Percentiles rank a stretch among this genome's conserved stretches.
phyloP scores from a whole-genome alignment of 1,284 basidiomycete species.

The Stereum hirsutum region DNA sequence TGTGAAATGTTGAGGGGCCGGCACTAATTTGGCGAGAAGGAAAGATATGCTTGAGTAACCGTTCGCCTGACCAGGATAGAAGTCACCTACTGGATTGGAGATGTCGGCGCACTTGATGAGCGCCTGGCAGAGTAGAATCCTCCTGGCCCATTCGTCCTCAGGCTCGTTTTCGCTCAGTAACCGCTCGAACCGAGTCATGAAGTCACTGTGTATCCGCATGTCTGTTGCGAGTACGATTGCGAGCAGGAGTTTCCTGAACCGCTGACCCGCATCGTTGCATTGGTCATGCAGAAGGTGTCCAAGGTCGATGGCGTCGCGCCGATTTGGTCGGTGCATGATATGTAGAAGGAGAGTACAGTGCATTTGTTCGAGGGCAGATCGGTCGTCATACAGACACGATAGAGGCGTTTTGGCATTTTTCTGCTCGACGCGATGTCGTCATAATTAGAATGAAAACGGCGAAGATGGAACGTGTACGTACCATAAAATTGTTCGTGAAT shows the following conservation, averaged over 20 bases:
- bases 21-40: conserved; percentile 37
- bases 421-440: conserved; percentile 28
- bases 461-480: conserved; percentile 27
- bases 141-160: conserved; percentile 34
- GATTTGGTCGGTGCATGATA: conserved; percentile 75
- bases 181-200: conserved; percentile 61
- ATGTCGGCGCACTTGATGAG: conserved; percentile 96
- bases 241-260: conserved; percentile 67
- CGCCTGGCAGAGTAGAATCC: conserved; percentile 79
- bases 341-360: conserved; percentile 81
- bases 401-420: conserved; percentile 89
- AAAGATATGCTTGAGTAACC: neutral
- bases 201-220: conserved; percentile 83
- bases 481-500: conserved; percentile 87
- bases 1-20: conserved; percentile 86
- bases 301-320: no score
- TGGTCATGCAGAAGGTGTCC: no score
- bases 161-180: conserved; percentile 35
- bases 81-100: conserved; percentile 77
- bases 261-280: conserved; percentile 53
- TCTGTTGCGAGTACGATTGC: conserved; percentile 86
- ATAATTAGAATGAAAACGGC: neutral
- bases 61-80: conserved; percentile 7
- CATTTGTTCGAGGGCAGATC: conserved; percentile 89
- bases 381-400: conserved; percentile 80